Percentiles rank a stretch among this genome's conserved stretches.
Conservation (phyloP, 2,329 filamentous ascomycete species). For the Pezicula carpinea region DNA sequence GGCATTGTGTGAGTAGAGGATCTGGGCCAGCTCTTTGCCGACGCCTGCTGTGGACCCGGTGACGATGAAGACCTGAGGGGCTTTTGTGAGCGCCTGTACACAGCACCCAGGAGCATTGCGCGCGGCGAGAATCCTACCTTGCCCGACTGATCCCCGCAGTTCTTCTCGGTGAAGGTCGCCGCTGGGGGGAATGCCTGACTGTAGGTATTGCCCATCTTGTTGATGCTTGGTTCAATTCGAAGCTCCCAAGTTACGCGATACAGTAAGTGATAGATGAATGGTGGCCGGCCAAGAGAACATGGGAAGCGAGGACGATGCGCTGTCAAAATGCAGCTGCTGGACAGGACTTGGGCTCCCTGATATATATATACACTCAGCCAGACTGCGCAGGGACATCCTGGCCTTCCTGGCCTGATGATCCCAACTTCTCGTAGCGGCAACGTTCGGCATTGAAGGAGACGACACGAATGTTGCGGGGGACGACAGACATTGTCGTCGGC, state of each 20-base stretch:
- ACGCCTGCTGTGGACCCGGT: constrained; percentile 34
- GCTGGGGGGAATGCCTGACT: constrained; percentile 16
- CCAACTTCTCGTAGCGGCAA: background rate
- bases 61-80: constrained; percentile 32
- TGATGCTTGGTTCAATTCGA: background rate
- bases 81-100: background rate
- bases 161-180: constrained; percentile 29
- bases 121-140: constrained; percentile 18
- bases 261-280: too few relatives aligned
- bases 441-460: too few relatives aligned
- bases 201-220: constrained; percentile 13
- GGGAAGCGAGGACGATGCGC: too few relatives aligned
- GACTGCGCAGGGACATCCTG: too few relatives aligned
- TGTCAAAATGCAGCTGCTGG: too few relatives aligned
- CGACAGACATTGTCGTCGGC: too few relatives aligned
- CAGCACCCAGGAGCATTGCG: background rate
- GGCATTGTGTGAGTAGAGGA: constrained; percentile 37
- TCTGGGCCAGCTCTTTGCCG: constrained; percentile 33
- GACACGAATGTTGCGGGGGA: too few relatives aligned
- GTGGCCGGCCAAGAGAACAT: too few relatives aligned
- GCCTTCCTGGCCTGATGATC: background rate
- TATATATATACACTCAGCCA: too few relatives aligned
- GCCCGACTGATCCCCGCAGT: constrained; percentile 24
- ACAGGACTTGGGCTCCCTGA: too few relatives aligned
- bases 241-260: too few relatives aligned